A percentile compares a stretch with the other conserved stretches of the same genome.
These are phyloP conservation scores for Pythium sp. DNA, from an alignment of 352 stramenopile species.

Conservation along the genomic window DNA sequence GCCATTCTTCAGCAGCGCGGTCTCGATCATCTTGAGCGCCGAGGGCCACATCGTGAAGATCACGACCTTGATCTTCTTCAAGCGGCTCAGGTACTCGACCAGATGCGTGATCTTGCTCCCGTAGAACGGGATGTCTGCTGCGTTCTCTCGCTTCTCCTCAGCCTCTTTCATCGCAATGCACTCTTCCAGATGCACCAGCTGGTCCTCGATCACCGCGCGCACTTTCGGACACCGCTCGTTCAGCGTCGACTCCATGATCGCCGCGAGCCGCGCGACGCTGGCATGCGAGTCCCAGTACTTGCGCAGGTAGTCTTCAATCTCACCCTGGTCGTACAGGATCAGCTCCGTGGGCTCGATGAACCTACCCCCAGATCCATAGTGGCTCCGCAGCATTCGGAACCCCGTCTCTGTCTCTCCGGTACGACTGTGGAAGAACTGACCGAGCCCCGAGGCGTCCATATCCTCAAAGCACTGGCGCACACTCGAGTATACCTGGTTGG, in stretches of 20 bases:
- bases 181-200: constrained; percentile 47
- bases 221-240: constrained; percentile 57
- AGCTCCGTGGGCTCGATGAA: constrained; percentile 58
- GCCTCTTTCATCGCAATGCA: constrained; percentile 43
- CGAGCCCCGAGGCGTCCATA: constrained; percentile 34
- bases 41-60: constrained; percentile 85
- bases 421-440: constrained; percentile 39
- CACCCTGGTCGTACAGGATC: constrained; percentile 51
- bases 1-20: constrained; percentile 47
- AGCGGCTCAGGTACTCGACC: constrained; percentile 55
- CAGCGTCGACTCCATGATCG: constrained; percentile 58
- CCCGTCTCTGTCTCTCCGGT: constrained; percentile 48
- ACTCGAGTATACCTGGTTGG: constrained; percentile 39
- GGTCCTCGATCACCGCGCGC: constrained; percentile 40
- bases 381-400: constrained; percentile 68
- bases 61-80: constrained; percentile 64
- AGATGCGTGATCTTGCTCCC: constrained; percentile 76
- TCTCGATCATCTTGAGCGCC: constrained; percentile 59
- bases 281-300: constrained; percentile 47
- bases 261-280: constrained; percentile 37
- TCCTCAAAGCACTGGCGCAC: constrained; percentile 59
- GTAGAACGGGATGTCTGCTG: constrained; percentile 32
- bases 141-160: constrained; percentile 22
- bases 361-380: constrained; percentile 37
- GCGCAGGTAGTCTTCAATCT: constrained; percentile 71